phyloP scores from a whole-genome alignment of 2,329 filamentous ascomycete species.

The Cadophora gregata region DNA sequence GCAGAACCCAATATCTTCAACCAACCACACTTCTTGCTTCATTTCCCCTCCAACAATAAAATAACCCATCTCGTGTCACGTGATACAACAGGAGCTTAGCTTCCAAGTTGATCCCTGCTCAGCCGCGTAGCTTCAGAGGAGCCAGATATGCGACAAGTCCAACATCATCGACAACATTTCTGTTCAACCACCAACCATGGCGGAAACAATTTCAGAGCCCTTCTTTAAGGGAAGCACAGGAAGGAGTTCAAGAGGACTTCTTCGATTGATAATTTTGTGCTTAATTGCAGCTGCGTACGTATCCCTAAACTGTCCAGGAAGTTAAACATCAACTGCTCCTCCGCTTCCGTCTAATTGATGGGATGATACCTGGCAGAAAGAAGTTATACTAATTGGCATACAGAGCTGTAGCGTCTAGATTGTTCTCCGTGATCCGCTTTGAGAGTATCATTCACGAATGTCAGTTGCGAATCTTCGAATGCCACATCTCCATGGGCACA shows the following conservation, averaged over 20 bases:
- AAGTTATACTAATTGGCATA: neutral
- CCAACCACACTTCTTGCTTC: neutral
- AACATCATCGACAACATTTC: constrained; percentile 37
- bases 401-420: constrained; percentile 17
- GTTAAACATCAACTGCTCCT: constrained; percentile 77
- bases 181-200: constrained; percentile 46
- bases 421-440: constrained; percentile 65
- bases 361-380: neutral
- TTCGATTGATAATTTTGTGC: constrained; percentile 87
- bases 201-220: constrained; percentile 46
- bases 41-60: neutral
- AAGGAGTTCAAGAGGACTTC: constrained; percentile 80
- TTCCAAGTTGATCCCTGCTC: neutral
- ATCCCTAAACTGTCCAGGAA: neutral
- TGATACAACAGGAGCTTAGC: constrained; percentile 10
- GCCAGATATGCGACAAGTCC: constrained; percentile 40
- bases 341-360: constrained; percentile 15
- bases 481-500: constrained; percentile 23
- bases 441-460: constrained; percentile 99
- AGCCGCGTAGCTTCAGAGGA: constrained; percentile 20
- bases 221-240: constrained; percentile 80
- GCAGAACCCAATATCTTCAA: too few relatives aligned
- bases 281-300: constrained; percentile 80
- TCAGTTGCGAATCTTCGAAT: constrained; percentile 57
- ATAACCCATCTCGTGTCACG: neutral